Evolutionary conservation across 805 yeast genomes (phyloP).

Genomic region (Candida arabinofermentans): DNA sequence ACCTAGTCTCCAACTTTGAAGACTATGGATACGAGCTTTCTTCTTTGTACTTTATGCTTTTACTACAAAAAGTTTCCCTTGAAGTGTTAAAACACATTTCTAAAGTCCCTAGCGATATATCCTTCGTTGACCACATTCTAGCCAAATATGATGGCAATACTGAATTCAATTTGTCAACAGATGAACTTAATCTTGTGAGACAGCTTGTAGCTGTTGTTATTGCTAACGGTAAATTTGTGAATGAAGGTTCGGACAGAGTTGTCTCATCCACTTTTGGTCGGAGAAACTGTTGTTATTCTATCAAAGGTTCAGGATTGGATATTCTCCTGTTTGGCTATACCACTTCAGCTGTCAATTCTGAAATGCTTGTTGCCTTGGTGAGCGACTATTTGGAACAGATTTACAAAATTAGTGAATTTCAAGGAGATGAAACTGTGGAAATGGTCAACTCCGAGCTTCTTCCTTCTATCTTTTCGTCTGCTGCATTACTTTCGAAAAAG

Average conservation of each 20-base stretch:
- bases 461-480: constrained; percentile 33
- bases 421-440: constrained; percentile 50
- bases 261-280: constrained; percentile 24
- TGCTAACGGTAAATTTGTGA: constrained; percentile 19
- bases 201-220: constrained; percentile 15
- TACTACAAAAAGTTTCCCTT: constrained; percentile 21
- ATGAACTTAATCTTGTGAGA: constrained; percentile 13
- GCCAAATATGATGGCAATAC: constrained; percentile 5
- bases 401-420: constrained; percentile 25
- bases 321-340: constrained; percentile 55
- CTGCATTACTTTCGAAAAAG: constrained; percentile 29
- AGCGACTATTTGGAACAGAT: constrained; percentile 41
- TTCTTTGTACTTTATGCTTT: constrained; percentile 25
- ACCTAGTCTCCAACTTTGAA: constrained; percentile 25
- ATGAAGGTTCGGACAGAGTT: constrained; percentile 22
- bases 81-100: constrained; percentile 20
- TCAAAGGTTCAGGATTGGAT: constrained; percentile 41
- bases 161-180: constrained; percentile 5
- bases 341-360: constrained; percentile 41
- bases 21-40: constrained; percentile 30
- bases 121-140: constrained; percentile 17
- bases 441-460: constrained; percentile 43
- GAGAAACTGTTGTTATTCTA: constrained; percentile 22
- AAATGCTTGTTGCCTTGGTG: constrained; percentile 41
- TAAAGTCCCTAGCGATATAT: constrained; percentile 7